phyloP scores from a whole-genome alignment of 306 rosid genomes.

The Cajanus cajan region DNA sequence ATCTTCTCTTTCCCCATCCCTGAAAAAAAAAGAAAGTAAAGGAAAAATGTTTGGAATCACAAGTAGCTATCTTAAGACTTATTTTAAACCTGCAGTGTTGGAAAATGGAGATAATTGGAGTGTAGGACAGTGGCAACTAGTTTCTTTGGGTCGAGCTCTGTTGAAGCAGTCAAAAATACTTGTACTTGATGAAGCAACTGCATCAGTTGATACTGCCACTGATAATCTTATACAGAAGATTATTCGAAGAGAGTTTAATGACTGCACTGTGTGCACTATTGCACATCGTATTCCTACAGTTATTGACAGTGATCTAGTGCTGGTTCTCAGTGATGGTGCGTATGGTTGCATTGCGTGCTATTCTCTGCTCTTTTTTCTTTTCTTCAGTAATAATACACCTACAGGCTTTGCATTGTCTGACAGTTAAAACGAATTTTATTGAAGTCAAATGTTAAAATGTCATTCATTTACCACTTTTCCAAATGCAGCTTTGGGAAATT shows the following conservation, averaged over 20 bases:
- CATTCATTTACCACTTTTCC: not conserved
- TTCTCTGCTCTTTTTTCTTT: not conserved
- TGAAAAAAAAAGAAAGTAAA: not conserved
- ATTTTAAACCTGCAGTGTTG: slow-evolving; percentile 51
- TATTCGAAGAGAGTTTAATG: slow-evolving; percentile 73
- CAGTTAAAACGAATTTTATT: not conserved
- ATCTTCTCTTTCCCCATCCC: not conserved
- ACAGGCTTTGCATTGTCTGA: not conserved
- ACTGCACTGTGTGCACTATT: slow-evolving; percentile 86
- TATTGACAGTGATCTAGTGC: slow-evolving; percentile 81
- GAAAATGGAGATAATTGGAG: slow-evolving; percentile 98
- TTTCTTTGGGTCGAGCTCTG: slow-evolving; percentile 79
- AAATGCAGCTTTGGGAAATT: not conserved
- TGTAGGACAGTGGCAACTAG: slow-evolving; percentile 89
- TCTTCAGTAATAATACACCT: not conserved
- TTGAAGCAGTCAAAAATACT: slow-evolving; percentile 75
- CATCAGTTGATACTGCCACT: slow-evolving; percentile 83
- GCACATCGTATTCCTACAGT: slow-evolving; percentile 97
- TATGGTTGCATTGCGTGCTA: not conserved
- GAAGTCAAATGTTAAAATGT: not conserved
- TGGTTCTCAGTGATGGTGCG: slow-evolving; percentile 92
- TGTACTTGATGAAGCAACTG: slow-evolving; percentile 93
- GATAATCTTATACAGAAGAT: slow-evolving; percentile 88
- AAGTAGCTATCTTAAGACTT: slow-evolving; percentile 3
- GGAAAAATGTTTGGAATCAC: not conserved